These are phyloP conservation scores for Micractinium conductrix DNA, from an alignment of 139 green algal genomes.

Conservation along the genomic window DNA sequence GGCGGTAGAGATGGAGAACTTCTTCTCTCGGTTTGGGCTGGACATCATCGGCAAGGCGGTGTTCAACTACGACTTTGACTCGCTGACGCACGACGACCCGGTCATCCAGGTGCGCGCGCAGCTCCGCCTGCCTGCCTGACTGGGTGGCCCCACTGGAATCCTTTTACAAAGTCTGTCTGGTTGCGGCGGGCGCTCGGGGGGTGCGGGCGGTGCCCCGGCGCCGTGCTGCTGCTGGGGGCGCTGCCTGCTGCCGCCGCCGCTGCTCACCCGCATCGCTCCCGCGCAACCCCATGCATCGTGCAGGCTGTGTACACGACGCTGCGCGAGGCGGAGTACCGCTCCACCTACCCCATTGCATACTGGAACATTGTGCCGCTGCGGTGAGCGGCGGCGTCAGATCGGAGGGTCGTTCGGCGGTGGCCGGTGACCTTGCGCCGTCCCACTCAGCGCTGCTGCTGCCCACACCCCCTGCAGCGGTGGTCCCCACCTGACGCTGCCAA, in stretches of 20 bases:
- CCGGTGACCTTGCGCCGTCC: too few relatives aligned
- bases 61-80: constrained; percentile 99
- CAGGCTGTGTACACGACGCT: constrained; percentile 95
- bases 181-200: too few relatives aligned
- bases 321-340: constrained; percentile 93
- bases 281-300: neutral
- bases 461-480: too few relatives aligned
- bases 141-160: neutral
- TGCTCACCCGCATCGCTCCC: neutral
- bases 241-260: neutral
- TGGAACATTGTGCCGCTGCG: constrained; percentile 86
- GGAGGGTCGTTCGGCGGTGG: too few relatives aligned
- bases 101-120: constrained; percentile 79
- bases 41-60: constrained; percentile 99
- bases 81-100: constrained; percentile 87
- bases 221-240: too few relatives aligned
- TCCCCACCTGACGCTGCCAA: too few relatives aligned
- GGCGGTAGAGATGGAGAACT: constrained; percentile 80
- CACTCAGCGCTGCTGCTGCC: too few relatives aligned
- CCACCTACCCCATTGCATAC: constrained; percentile 88
- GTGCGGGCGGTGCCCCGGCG: too few relatives aligned
- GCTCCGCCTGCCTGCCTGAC: too few relatives aligned
- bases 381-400: neutral
- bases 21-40: constrained; percentile 90
- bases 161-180: too few relatives aligned